Evolutionary conservation across 108 stramenopile genomes (phyloP), one percentile per base, ranked within the genome.

Genomic region (Pseudonitzschia pungens): DNA sequence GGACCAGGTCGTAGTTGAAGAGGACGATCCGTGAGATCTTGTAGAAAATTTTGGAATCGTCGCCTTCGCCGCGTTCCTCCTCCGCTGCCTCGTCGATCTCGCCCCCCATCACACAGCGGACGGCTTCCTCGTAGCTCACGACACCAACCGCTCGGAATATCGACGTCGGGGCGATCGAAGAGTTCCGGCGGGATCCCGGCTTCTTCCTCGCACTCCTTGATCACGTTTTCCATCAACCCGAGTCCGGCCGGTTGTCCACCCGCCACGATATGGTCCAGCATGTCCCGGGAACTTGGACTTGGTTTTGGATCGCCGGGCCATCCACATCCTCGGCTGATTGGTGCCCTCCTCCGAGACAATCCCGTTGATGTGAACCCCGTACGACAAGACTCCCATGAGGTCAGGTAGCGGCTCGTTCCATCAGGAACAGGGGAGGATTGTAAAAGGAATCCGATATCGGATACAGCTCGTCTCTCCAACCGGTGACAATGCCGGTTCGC

Each of bases 231-330:
- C 70, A 92, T 77, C 15, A 91, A 68, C n/a, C 80, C 66, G 15
- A 93, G 60, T 0, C 92, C 94, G 24, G 87, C 79, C 24, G 94
- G 92, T 68, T 90, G 89, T 21, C 92, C 93, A 14, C 96, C 96
- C 12, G 96, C 96, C 9, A 90, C 94, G 57, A 97, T 80, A 65
- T 97, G 96, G 84, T 97, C 96, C 63, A 95, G 73, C 86, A 89
- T 89, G 26, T n/a, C 91, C 87, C 2, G 94, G 92, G 72, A 76
- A 97, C 48, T 89, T 94, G 10, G 81, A 82, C 71, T 97, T 97
- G 26, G 74, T 74, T n/a, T 75, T 73, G 4, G 94, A 89, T 52
- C 96, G 71, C 56, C 86, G 72, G 24, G 81, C 96, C 53, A 97
- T 91, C 96, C 96, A 97, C 90, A 97, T 88, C 65, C 70, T 76